These are phyloP conservation scores for Meyerozyma sp. DNA, from an alignment of 1,139 yeast species.

Conservation along the genomic window DNA sequence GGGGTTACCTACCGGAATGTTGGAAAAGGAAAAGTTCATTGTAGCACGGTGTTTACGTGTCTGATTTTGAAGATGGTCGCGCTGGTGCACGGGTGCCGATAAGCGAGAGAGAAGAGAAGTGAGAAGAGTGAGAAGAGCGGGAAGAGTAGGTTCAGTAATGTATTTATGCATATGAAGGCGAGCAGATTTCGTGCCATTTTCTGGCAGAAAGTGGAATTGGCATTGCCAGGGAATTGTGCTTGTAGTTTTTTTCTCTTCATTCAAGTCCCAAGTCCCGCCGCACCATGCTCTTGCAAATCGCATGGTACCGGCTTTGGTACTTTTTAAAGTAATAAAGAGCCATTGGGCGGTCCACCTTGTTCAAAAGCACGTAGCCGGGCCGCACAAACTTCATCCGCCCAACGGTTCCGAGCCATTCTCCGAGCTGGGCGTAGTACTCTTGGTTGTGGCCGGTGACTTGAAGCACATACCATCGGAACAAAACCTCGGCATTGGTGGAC, in stretches of 20 bases:
- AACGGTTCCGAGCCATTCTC: conserved; percentile 83
- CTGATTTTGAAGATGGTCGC: background rate
- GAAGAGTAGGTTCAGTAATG: too few species aligned
- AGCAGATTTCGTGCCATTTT: too few species aligned
- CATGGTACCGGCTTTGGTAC: conserved; percentile 64
- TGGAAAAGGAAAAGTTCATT: conserved; percentile 12
- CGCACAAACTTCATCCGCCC: conserved; percentile 95
- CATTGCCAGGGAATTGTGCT: too few species aligned
- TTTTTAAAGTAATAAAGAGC: conserved; percentile 63
- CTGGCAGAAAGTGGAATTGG: too few species aligned
- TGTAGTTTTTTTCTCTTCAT: background rate
- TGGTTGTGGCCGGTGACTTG: conserved; percentile 46
- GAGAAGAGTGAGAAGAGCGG: background rate
- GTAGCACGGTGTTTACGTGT: conserved; percentile 6
- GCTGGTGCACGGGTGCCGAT: background rate
- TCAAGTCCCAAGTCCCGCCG: conserved; percentile 56
- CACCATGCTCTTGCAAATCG: conserved; percentile 77
- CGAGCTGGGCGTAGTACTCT: conserved; percentile 46
- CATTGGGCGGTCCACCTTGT: conserved; percentile 56
- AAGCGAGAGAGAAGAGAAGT: background rate
- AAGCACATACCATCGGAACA: conserved; percentile 71
- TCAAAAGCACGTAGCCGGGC: conserved; percentile 70
- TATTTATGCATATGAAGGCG: too few species aligned
- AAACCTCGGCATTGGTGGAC: conserved; percentile 73
- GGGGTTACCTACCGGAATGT: conserved; percentile 11